Evolutionary conservation across 2,329 filamentous ascomycete genomes (phyloP), one percentile per base, ranked within the genome.

Genomic region (Akanthomyces lecanii): DNA sequence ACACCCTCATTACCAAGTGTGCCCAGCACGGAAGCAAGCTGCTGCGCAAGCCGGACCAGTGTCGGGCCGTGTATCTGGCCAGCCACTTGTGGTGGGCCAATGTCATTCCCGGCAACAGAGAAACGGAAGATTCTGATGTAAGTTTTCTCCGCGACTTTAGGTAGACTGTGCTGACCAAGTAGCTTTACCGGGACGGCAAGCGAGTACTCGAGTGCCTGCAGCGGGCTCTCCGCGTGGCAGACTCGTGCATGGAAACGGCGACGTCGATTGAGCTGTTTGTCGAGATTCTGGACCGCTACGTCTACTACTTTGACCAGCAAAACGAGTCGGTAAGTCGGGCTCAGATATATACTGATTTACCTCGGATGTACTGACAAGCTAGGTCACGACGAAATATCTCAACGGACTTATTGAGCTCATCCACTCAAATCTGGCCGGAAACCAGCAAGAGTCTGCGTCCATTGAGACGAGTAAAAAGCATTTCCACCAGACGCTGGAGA

Each of bases 221-320:
- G 76, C 89, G 95, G 62, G 95, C 95, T 12, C 87, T 99, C 11
- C 89, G 96, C 42, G 96, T 99, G 33, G 96, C 95, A 2, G 95
- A 99, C 76, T 96, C 95, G 7, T 99, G 95, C 79, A 99, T 99
- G 95, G 96, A 99, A 76, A 95, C 93, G 8, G 92, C 92, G 7
- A 92, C 97, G 4, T 97, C 92, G 3, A 95, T 99, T 53, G 96
- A 99, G 77, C 84, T 99, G 55, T 99, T 99, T 77, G 94, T 99
- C 63, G 95, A 99, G 78, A 99, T 99, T 66, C 80, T 99, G 62
- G 97, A 99, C 76, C 88, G 95, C 76, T 99, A 99, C 74, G 93
- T 98, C 60, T 99, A 99, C 77, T 99, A 98, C 80, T 99, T 97
- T 79, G 95, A 99, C 76, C 94, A 99, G 76, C 92, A 97, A 74